Conservation (phyloP, 177 flowering plant species). For the Vitis hybrid region DNA sequence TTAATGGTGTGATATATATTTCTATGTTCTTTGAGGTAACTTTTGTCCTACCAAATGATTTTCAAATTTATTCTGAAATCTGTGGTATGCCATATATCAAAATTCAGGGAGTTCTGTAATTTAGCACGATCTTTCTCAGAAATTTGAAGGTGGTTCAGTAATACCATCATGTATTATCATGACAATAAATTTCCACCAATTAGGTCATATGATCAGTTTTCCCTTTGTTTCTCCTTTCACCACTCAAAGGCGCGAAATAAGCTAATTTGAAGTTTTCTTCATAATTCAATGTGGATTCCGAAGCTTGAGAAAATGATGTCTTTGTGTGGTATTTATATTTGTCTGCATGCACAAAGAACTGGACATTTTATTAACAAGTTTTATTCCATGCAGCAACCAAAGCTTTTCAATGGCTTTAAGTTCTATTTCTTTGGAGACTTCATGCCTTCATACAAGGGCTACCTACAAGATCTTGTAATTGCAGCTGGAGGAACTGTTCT, state of each 20-base stretch:
- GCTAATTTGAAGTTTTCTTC: too few relatives aligned
- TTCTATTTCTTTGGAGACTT: conserved; percentile 80
- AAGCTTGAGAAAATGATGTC: too few relatives aligned
- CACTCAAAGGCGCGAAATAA: too few relatives aligned
- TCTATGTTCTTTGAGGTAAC: background rate
- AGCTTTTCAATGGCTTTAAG: conserved; percentile 56
- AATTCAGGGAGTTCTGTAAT: too few relatives aligned
- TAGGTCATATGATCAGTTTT: too few relatives aligned
- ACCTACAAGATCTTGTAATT: conserved; percentile 67
- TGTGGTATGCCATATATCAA: too few relatives aligned
- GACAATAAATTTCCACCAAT: too few relatives aligned
- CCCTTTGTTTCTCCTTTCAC: too few relatives aligned
- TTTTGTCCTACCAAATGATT: background rate
- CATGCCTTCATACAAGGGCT: conserved; percentile 59
- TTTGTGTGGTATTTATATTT: background rate
- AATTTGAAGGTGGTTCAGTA: too few relatives aligned
- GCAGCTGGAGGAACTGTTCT: conserved; percentile 88
- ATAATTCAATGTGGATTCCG: too few relatives aligned
- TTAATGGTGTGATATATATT: background rate
- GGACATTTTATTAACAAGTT: background rate
- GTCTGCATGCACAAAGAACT: background rate
- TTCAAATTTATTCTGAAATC: background rate
- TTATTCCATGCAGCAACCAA: conserved; percentile 66
- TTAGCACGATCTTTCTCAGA: too few relatives aligned
- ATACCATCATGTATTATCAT: too few relatives aligned